These are phyloP conservation scores for Nothopassalora personata DNA, from an alignment of 2,329 filamentous ascomycete species.

Conservation along the genomic window DNA sequence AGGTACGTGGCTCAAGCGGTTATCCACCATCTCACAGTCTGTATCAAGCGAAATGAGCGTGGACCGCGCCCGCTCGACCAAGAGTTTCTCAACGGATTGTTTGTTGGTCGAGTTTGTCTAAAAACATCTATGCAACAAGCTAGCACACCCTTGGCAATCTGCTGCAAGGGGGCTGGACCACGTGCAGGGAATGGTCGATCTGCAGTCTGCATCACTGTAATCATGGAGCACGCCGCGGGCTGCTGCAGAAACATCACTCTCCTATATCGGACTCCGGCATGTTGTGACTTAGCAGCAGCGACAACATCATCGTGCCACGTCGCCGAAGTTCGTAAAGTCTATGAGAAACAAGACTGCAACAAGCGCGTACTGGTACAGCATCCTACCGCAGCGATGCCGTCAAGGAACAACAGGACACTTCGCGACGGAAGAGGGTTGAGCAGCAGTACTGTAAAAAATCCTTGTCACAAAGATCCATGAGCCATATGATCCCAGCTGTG, in stretches of 20 bases:
- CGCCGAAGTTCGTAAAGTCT: neutral
- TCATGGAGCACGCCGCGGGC: neutral
- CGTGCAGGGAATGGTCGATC: neutral
- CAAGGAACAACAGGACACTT: neutral
- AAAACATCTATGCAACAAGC: neutral
- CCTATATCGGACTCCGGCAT: neutral
- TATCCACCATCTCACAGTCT: neutral
- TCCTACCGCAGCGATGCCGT: neutral
- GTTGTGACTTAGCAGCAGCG: too few species aligned
- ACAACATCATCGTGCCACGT: neutral
- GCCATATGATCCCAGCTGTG: neutral
- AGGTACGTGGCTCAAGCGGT: neutral
- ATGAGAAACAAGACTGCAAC: neutral
- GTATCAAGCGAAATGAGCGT: neutral
- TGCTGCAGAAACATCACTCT: neutral
- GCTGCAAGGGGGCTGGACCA: neutral
- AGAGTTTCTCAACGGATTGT: neutral
- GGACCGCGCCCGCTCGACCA: neutral
- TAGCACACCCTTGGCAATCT: neutral
- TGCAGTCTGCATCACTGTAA: neutral
- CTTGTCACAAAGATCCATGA: neutral
- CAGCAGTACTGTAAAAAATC: neutral
- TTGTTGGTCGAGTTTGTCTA: neutral
- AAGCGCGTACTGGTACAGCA: neutral
- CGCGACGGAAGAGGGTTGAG: neutral